Base-by-base conservation (phyloP, 2,329 filamentous ascomycete genomes). In the Ceratocystis cubensis region DNA sequence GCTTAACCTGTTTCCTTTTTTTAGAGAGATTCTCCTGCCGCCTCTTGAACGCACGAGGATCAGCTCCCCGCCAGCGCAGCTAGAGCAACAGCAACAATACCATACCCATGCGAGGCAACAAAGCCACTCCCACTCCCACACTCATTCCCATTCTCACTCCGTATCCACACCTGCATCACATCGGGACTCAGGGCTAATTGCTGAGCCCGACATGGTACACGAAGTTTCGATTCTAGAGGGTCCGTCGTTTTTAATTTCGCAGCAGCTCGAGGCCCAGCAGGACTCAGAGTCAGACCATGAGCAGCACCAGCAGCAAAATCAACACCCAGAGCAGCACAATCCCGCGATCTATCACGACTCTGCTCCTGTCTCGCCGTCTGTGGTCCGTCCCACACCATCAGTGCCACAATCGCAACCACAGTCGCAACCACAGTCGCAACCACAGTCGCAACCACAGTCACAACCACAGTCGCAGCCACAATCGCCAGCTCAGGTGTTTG, bases 291-390 rank as follows among this genome's bases (percentile, higher is more conserved):
- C 64, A 28, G 28, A 20, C n/a, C 53, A 20, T 25, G n/a, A 57
- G 15, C 63, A 65, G 28, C 48, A 72, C 13, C 71, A 72, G 37
- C 63, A 41, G 17, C 28, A 57, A 37, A 15, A n/a, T 15, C 48
- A 41, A n/a, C 20, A 72, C 70, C 4, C 73, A 74, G 63, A 72
- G 17, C 44, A 6, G 17, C 45, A n/a, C 5, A 17, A 37, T 2
- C 6, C 61, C 17, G 41, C 68, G 33, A 71, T 71, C 0, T 15
- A 80, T 84, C 56, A 59, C 28, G 70, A 79, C 80, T 3, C 80
- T 80, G 20, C 81, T 85, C 63, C 84, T 85, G 70, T 82, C 83
- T 17, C 86, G 84, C 79, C 80, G 78, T 0, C 76, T 74, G 41
- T 76, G 78, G 57, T 79, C 79, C 2, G 80, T 80, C 59, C 78